These are phyloP conservation scores for Hydnomerulius pinastri DNA, from an alignment of 768 basidiomycete genomes.

Conservation along the genomic window DNA sequence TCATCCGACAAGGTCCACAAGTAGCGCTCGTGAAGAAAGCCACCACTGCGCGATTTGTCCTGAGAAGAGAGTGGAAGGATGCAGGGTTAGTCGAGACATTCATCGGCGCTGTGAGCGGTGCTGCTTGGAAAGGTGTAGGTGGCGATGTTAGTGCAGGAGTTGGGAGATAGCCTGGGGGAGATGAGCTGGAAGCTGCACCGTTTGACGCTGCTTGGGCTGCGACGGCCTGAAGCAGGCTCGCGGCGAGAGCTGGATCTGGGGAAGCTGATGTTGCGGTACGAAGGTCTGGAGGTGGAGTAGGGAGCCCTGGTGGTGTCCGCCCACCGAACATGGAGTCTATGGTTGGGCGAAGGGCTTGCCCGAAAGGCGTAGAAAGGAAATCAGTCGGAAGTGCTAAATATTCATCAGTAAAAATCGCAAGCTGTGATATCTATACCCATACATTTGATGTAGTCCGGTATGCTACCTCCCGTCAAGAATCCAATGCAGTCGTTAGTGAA, in stretches of 20 bases:
- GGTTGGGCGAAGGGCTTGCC: constrained; percentile 80
- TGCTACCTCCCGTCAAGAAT: constrained; percentile 81
- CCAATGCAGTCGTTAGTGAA: constrained; percentile 89
- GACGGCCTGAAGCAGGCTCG: constrained; percentile 59
- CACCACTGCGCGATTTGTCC: constrained; percentile 68
- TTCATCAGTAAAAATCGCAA: background rate
- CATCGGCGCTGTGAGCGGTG: constrained; percentile 58
- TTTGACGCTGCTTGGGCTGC: constrained; percentile 48
- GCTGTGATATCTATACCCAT: background rate
- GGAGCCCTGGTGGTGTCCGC: constrained; percentile 31
- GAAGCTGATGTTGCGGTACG: constrained; percentile 32
- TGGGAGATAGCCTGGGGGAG: constrained; percentile 18
- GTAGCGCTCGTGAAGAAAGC: constrained; percentile 79
- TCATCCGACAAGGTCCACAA: constrained; percentile 80
- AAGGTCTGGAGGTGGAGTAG: constrained; percentile 31
- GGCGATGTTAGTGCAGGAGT: constrained; percentile 20
- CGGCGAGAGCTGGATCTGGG: constrained; percentile 50
- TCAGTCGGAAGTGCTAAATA: constrained; percentile 71
- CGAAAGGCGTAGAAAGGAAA: constrained; percentile 89
- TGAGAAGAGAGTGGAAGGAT: constrained; percentile 67
- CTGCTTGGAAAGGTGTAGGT: constrained; percentile 37
- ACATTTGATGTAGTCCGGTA: constrained; percentile 85
- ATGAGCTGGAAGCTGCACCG: constrained; percentile 3
- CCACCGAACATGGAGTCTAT: constrained; percentile 87
- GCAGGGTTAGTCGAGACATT: constrained; percentile 75